Percentiles rank a stretch among this genome's conserved stretches.
phyloP scores from a whole-genome alignment of 1,284 basidiomycete species.

The Irpex lacteus region DNA sequence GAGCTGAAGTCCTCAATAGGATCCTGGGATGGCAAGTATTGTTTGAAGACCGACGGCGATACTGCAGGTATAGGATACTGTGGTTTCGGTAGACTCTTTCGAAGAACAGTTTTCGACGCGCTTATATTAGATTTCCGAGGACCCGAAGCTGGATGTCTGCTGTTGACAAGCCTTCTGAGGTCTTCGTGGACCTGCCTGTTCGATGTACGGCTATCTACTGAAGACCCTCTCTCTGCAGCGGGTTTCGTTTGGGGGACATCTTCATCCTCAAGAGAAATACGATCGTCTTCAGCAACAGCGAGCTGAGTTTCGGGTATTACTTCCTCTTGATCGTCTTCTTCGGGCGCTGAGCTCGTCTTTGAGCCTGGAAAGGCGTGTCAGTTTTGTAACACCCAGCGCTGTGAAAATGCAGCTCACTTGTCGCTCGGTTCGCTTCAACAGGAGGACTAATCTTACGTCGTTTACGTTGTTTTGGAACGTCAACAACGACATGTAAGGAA shows the following conservation, averaged over 20 bases:
- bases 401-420: background rate
- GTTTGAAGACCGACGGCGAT: background rate
- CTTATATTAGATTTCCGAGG: background rate
- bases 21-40: background rate
- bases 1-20: slow-evolving; percentile 1
- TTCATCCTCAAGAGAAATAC: no score
- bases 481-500: background rate
- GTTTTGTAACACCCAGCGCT: background rate
- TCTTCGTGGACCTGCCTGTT: background rate
- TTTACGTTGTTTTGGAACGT: background rate
- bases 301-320: slow-evolving; percentile 5
- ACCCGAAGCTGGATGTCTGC: background rate
- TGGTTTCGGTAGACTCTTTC: background rate
- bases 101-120: background rate
- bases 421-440: background rate
- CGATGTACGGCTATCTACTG: no score
- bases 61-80: background rate
- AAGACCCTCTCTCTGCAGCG: no score
- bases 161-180: background rate
- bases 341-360: background rate
- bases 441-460: background rate
- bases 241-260: no score
- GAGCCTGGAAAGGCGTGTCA: background rate
- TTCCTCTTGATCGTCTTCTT: background rate
- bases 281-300: background rate